Base-by-base conservation (phyloP, 148 eudicot genomes). In the Oxyria digyna region DNA sequence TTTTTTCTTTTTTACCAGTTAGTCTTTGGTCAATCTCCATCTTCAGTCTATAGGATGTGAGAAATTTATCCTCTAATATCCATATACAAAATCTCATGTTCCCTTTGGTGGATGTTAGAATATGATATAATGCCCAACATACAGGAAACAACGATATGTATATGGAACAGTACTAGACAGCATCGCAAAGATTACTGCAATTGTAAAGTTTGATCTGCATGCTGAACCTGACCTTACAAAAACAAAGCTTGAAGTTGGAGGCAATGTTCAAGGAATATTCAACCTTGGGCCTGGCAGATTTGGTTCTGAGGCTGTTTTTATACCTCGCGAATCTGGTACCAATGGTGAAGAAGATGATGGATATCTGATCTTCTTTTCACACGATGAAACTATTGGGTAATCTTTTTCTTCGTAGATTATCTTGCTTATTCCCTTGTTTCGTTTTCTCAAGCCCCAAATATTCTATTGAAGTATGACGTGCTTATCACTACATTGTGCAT, bases 281-380 rank as follows among this genome's bases (percentile, higher is more conserved):
- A 88, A 90, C 71, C 87, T 90, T 5, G 98, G 97, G 70, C 89
- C 88, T 59, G 86, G 84, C 70, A 83, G 85, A 79, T 94, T 80
- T 80, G 98, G 98, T 43, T 94, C 98, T 20, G 98, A 94, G 78
- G 97, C 97, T 72, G 67, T 88, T 50, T 90, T 88, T 79, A 91
- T 90, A 57, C 96, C 98, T 75, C 83, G 85, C 41, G 81, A 82
- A 50, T 85, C 80, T 57, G 96, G 92, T 31, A 74, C 81, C 18
- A 43, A 70, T 20, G 52, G 85, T 75, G 97, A 86, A 81, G 98
- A 94, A 84, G 97, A 90, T 78, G 97, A 90, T 82, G 98, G 98
- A 52, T 94, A 85, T 83, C 83, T 94, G 68, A 90, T 94, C 57
- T 83, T 86, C 89, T 94, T 94, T 75, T 88, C 78, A 57, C 97